phyloP scores from a whole-genome alignment of 2,329 filamentous ascomycete species.

The Fusarium sp. region DNA sequence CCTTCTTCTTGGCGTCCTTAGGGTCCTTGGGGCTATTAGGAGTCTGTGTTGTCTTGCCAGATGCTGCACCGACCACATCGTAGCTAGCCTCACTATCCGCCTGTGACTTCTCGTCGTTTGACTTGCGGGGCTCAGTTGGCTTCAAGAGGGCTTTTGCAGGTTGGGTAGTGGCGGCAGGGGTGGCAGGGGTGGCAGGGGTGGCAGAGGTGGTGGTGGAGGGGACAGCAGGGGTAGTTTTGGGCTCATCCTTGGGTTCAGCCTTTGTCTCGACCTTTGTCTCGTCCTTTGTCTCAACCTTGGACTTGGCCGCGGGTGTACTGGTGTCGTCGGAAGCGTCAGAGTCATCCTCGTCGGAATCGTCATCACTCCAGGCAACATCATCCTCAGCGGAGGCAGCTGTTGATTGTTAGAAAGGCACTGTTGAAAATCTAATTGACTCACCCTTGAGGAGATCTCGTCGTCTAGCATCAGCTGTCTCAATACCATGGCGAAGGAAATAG shows the following conservation, averaged over 20 bases:
- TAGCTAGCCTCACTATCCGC: conserved; percentile 96
- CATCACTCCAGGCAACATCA: conserved; percentile 77
- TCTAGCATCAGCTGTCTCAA: conserved; percentile 91
- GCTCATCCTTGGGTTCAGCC: conserved; percentile 47
- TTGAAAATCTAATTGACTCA: conserved; percentile 53
- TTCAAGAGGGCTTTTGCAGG: conserved; percentile 62
- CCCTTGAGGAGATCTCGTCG: conserved; percentile 91
- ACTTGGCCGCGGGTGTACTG: conserved; percentile 10
- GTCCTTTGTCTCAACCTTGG: conserved; percentile 46
- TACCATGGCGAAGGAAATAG: conserved; percentile 91
- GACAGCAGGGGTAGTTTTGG: conserved; percentile 49
- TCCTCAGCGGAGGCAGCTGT: conserved; percentile 75
- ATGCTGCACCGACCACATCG: conserved; percentile 84
- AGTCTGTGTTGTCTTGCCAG: conserved; percentile 80
- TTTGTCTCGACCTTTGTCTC: conserved; percentile 48
- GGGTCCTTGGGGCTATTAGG: conserved; percentile 73
- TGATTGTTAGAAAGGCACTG: conserved; percentile 16
- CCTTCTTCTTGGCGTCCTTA: conserved; percentile 46
- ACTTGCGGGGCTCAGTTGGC: conserved; percentile 72
- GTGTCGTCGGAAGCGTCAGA: conserved; percentile 42
- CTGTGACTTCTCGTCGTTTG: conserved; percentile 89
- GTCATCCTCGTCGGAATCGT: conserved; percentile 55
- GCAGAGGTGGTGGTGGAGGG: conserved; percentile 67
- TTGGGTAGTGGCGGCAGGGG: conserved; percentile 62
- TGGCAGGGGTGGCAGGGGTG: conserved; percentile 46